Base-by-base conservation (phyloP, 148 eudicot genomes). In the Diospyros kaki region DNA sequence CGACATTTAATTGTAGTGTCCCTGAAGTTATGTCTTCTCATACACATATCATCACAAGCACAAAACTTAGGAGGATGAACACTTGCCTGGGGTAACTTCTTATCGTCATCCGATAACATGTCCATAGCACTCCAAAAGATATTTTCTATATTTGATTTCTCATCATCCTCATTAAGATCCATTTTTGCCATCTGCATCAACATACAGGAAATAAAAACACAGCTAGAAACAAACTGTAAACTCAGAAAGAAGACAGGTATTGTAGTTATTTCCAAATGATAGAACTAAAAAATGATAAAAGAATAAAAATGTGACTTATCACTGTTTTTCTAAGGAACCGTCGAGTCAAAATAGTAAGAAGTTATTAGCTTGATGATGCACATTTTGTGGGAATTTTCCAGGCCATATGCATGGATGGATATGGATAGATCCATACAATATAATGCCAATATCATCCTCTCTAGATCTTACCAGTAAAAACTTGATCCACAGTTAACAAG, bases 51-150 rank as follows among this genome's bases (percentile, higher is more conserved):
- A 28, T 28, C 1, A 40, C 39, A 18, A 28, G 60, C 42, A 61
- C 18, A 45, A 56, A 41, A 50, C 53, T 62, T 62, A 79, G 60
- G 64, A 51, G 70, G 68, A 59, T 52, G 44, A 18, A 39, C 39
- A 67, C 79, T 70, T 78, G 88, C 99, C 99, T 93, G 99, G 48
- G 99, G 99, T 71, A 95, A 83, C 84, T 89, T 95, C 81, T 91
- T 93, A 80, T 95, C 99, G 79, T 95, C 99, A 84, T 95, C 98
- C 42, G 99, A 95, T 52, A 95, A 87, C 89, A 93, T 90, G 80
- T 91, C 94, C 99, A 95, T 95, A 17, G 99, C 99, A 91, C 97
- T 95, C 98, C 98, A 89, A 77, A 95, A 95, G 44, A 95, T 93
- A 54, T 84, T 87, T 80, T 95, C 99, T 55, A 82, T 85, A 80